A percentile compares a stretch with the other conserved stretches of the same genome.
Conservation (phyloP, 495 filamentous ascomycete genomes). For the Massariosphaeria phaeospora region DNA sequence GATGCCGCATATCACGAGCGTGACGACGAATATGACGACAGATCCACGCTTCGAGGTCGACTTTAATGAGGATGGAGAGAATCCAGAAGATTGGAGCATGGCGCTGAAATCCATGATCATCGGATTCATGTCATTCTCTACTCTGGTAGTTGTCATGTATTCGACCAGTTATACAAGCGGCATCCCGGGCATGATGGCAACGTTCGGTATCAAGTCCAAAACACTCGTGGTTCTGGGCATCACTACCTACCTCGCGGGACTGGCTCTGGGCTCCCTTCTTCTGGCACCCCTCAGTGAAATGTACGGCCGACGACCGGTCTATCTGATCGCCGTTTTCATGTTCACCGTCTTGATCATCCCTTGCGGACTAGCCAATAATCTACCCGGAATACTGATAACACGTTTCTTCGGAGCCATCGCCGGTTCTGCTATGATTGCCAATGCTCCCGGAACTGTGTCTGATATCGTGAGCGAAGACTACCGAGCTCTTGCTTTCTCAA, state of each 20-base stretch:
- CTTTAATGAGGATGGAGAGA: constrained; percentile 60
- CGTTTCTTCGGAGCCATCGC: constrained; percentile 74
- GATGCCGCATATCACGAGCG: constrained; percentile 7
- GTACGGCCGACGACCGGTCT: constrained; percentile 71
- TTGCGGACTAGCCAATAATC: constrained; percentile 60
- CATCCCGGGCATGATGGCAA: constrained; percentile 58
- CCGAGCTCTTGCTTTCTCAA: constrained; percentile 65
- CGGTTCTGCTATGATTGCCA: constrained; percentile 73
- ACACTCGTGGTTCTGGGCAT: constrained; percentile 67
- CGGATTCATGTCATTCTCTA: constrained; percentile 63
- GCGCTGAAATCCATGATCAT: constrained; percentile 62
- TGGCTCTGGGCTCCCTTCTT: constrained; percentile 67
- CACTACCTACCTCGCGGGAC: constrained; percentile 71
- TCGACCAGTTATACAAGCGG: constrained; percentile 76
- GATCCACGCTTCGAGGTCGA: constrained; percentile 71
- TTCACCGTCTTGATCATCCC: constrained; percentile 68
- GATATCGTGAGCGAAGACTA: constrained; percentile 69
- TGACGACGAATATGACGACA: constrained; percentile 51
- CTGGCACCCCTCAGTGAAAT: constrained; percentile 75
- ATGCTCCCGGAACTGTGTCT: constrained; percentile 74
- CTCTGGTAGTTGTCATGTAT: constrained; percentile 75
- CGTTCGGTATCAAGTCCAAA: constrained; percentile 55
- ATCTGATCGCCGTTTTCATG: constrained; percentile 55
- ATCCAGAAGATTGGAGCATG: constrained; percentile 72
- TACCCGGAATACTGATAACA: constrained; percentile 60